Evolutionary conservation across 805 yeast genomes (phyloP).

Genomic region (Saturnispora ahearnii): DNA sequence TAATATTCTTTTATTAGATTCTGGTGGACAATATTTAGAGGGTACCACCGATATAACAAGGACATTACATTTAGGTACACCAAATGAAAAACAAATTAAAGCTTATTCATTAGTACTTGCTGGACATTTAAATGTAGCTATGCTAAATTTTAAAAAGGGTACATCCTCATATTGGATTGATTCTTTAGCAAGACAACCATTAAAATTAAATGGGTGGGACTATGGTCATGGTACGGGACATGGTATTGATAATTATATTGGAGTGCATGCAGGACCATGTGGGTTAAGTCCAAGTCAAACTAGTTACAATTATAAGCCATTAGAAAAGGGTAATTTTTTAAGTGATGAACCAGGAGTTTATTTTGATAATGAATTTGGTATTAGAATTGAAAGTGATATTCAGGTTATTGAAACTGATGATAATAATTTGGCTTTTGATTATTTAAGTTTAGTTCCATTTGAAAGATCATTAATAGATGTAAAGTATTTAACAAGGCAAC

Average conservation of each 20-base stretch:
- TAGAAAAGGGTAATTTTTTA: conserved; percentile 60
- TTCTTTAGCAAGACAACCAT: conserved; percentile 68
- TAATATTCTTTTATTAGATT: conserved; percentile 69
- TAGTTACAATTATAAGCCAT: conserved; percentile 37
- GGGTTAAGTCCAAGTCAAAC: conserved; percentile 49
- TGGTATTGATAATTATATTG: conserved; percentile 87
- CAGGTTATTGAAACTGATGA: conserved; percentile 41
- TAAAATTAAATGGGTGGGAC: conserved; percentile 77
- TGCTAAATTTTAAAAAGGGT: conserved; percentile 67
- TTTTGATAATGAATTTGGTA: conserved; percentile 81
- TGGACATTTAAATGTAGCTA: conserved; percentile 84
- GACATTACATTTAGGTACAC: conserved; percentile 59
- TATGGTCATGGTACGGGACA: conserved; percentile 96
- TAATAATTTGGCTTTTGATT: conserved; percentile 56
- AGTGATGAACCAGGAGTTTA: conserved; percentile 95
- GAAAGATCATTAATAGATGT: conserved; percentile 66
- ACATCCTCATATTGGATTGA: conserved; percentile 74
- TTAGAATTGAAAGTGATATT: conserved; percentile 81
- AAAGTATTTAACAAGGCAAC: conserved; percentile 46
- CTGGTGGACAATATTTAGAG: conserved; percentile 86
- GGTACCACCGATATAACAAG: conserved; percentile 97
- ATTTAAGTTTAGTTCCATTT: conserved; percentile 79
- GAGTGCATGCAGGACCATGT: conserved; percentile 92
- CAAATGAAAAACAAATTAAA: conserved; percentile 47
- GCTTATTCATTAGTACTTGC: conserved; percentile 81